phyloP scores from a whole-genome alignment of 805 yeast genomes.

The Kazachstania bromeliacearum region DNA sequence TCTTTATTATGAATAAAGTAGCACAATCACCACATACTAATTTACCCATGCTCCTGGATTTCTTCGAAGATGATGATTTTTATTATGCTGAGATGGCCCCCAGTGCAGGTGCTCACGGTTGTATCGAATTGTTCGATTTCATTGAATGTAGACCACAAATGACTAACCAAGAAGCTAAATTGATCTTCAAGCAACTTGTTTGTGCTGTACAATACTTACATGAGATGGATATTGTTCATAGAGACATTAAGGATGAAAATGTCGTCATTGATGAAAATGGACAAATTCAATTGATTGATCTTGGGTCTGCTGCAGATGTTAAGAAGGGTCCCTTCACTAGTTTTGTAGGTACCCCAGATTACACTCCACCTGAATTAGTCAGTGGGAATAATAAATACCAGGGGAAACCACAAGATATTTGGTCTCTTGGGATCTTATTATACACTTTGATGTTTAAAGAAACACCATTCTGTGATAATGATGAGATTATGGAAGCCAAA shows the following conservation, averaged over 20 bases:
- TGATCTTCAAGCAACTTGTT: conserved; percentile 69
- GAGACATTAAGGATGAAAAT: conserved; percentile 93
- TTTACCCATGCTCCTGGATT: conserved; percentile 74
- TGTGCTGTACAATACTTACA: conserved; percentile 76
- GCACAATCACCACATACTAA: conserved; percentile 73
- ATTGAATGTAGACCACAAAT: conserved; percentile 75
- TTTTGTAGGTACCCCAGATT: conserved; percentile 92
- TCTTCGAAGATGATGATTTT: conserved; percentile 81
- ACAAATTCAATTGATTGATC: conserved; percentile 76
- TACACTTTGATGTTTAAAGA: conserved; percentile 87
- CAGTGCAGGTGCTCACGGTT: conserved; percentile 72
- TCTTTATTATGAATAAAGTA: conserved; percentile 74
- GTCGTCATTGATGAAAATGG: conserved; percentile 77
- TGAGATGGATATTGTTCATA: conserved; percentile 73
- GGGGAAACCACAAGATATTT: conserved; percentile 90
- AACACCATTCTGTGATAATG: conserved; percentile 88
- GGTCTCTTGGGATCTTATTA: conserved; percentile 91
- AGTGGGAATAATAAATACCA: conserved; percentile 79
- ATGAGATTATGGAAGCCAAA: conserved; percentile 86
- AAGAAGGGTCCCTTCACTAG: conserved; percentile 91
- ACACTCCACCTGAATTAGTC: conserved; percentile 93
- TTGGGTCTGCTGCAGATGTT: conserved; percentile 89
- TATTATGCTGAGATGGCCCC: conserved; percentile 89
- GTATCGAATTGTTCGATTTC: conserved; percentile 82
- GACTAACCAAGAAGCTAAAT: conserved; percentile 65